A percentile compares a stretch with the other conserved stretches of the same genome.
Evolutionary conservation across 495 filamentous ascomycete genomes (phyloP).

Genomic region (Bathelium albidoporum): DNA sequence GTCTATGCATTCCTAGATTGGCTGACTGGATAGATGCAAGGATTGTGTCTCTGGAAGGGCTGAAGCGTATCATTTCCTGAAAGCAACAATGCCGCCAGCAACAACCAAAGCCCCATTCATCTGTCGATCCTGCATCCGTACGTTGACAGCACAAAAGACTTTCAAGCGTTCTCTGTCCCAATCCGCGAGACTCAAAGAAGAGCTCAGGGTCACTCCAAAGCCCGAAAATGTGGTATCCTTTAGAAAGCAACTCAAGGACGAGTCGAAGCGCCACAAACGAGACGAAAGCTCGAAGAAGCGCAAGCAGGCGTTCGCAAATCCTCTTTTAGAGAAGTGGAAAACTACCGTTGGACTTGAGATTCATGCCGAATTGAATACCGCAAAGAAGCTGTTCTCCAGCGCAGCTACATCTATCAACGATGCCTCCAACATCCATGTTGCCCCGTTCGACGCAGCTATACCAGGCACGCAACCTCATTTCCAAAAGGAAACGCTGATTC

Average conservation of each 20-base stretch:
- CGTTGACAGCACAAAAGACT: too few relatives aligned
- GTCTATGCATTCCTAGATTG: too few relatives aligned
- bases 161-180: background rate
- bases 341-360: constrained; percentile 94
- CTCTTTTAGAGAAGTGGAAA: constrained; percentile 51
- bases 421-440: constrained; percentile 62
- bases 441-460: constrained; percentile 79
- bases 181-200: background rate
- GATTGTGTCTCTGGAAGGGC: too few relatives aligned
- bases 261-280: constrained; percentile 13
- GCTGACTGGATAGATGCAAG: too few relatives aligned
- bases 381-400: constrained; percentile 59
- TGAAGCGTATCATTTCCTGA: too few relatives aligned
- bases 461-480: constrained; percentile 83
- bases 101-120: background rate
- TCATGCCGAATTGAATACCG: constrained; percentile 88
- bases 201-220: background rate
- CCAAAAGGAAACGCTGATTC: constrained; percentile 72
- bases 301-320: constrained; percentile 8
- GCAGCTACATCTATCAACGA: constrained; percentile 62
- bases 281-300: constrained; percentile 16
- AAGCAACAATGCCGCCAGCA: too few relatives aligned
- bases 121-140: background rate
- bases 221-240: constrained; percentile 19
- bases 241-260: constrained; percentile 30